Base-by-base conservation (phyloP, 2,329 filamentous ascomycete genomes). In the Pseudogymnoascus sp. region DNA sequence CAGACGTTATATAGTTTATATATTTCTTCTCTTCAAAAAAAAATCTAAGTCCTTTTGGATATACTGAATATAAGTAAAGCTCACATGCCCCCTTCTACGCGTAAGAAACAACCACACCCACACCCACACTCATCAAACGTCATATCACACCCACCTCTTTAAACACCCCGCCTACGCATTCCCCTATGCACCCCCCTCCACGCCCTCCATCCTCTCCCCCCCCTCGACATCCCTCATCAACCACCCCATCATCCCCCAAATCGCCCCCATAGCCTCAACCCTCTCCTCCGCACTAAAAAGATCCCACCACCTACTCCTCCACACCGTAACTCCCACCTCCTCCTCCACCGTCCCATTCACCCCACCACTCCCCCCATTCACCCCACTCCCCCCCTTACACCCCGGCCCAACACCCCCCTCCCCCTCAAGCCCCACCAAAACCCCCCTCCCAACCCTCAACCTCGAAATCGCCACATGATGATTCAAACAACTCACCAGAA, bases 271-370 rank as follows among this genome's bases (percentile, higher is more conserved):
- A 2, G 83, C 84, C 67, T 79, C 78, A 26, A 86, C 70, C 54
- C 85, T 74, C 63, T 87, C 81, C 21, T 81, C 76, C 0, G 73
- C 70, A 59, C 79, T 67, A 68, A 86, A 87, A 10, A 87, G 72
- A 69, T 88, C 85, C 68, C 78, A 86, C 85, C 85, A 88, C 40
- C 72, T 76, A 66, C 82, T 86, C 65, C 85, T 79, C 78, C 81
- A 82, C 37, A 85, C 77, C 67, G 81, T 77, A 2, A 87, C 73
- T 67, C 75, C 79, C 64, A 75, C 72, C 61, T 63, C 63, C 31
- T 4, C 60, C 67, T 36, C 73, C 73, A 0, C 84, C 84, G 5
- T 79, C 80, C 1, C 29, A 31, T 29, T 29, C 26, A 29, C 26
- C 26, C 26, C 26, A 29, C 26, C n/a, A n/a, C n/a, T n/a, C n/a